phyloP scores from a whole-genome alignment of 2,329 filamentous ascomycete species.

The Stachybotrys echinatus region DNA sequence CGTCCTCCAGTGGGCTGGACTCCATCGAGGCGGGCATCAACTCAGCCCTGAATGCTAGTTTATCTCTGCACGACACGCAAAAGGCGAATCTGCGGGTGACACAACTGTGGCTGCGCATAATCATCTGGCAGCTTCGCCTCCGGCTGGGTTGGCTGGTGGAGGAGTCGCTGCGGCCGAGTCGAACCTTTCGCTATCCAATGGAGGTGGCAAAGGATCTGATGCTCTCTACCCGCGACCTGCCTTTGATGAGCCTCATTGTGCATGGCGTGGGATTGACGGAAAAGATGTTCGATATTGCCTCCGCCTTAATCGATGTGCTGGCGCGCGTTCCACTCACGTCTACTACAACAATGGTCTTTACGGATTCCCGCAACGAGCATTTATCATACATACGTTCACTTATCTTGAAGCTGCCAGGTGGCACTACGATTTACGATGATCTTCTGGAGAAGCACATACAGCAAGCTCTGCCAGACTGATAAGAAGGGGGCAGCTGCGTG shows the following conservation, averaged over 20 bases:
- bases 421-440: slow-evolving; percentile 29
- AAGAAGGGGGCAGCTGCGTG: too few species aligned
- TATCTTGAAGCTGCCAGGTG: slow-evolving; percentile 32
- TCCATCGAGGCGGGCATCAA: slow-evolving; percentile 30
- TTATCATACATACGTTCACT: slow-evolving; percentile 29
- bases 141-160: slow-evolving; percentile 35
- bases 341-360: slow-evolving; percentile 1
- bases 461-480: slow-evolving; percentile 24
- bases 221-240: slow-evolving; percentile 30
- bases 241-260: slow-evolving; percentile 31
- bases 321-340: slow-evolving; percentile 31
- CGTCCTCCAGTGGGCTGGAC: slow-evolving; percentile 25
- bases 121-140: slow-evolving; percentile 39
- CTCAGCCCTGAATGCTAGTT: slow-evolving; percentile 24
- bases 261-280: slow-evolving; percentile 42
- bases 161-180: slow-evolving; percentile 22
- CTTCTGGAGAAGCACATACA: slow-evolving; percentile 34
- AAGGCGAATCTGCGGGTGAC: slow-evolving; percentile 38
- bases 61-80: slow-evolving; percentile 34
- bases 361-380: slow-evolving; percentile 26
- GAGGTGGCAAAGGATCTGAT: slow-evolving; percentile 34
- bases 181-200: slow-evolving; percentile 37
- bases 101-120: slow-evolving; percentile 38
- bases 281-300: slow-evolving; percentile 40
- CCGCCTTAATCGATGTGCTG: slow-evolving; percentile 37